phyloP scores from a whole-genome alignment of 352 stramenopile genomes.

The Thalassiosira pacifica region DNA sequence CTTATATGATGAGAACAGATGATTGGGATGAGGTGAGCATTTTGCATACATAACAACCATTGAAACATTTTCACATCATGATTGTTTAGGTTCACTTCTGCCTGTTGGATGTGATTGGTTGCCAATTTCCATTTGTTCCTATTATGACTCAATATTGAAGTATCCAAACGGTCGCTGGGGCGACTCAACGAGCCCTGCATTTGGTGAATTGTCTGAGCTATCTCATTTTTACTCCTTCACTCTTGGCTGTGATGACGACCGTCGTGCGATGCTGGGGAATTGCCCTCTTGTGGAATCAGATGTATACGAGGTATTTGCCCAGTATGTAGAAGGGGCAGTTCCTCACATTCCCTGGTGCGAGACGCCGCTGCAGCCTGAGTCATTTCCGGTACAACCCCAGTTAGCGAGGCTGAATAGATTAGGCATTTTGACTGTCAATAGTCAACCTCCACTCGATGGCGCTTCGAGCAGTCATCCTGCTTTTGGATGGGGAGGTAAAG shows the following conservation, averaged over 20 bases:
- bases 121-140: background rate
- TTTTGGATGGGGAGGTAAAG: conserved; percentile 96
- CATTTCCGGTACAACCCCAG: conserved; percentile 78
- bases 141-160: conserved; percentile 54
- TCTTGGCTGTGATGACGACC: conserved; percentile 87
- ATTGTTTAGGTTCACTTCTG: too few relatives aligned
- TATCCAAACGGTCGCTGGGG: conserved; percentile 96
- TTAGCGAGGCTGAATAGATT: conserved; percentile 83
- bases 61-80: too few relatives aligned
- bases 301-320: conserved; percentile 95
- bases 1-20: conserved; percentile 97
- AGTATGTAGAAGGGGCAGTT: conserved; percentile 96
- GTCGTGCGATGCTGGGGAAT: conserved; percentile 95
- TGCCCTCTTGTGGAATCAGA: conserved; percentile 90
- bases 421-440: conserved; percentile 97
- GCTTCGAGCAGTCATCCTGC: conserved; percentile 91
- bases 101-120: too few relatives aligned
- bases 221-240: conserved; percentile 92
- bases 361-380: conserved; percentile 95
- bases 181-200: conserved; percentile 94
- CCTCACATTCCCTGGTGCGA: conserved; percentile 97
- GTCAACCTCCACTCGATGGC: conserved; percentile 91
- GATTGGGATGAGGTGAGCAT: conserved; percentile 92
- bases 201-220: conserved; percentile 95
- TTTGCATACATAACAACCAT: background rate